A percentile compares a stretch with the other conserved stretches of the same genome.
Evolutionary conservation across 768 basidiomycete genomes (phyloP).

Genomic region (Dioszegia aurantiaca): DNA sequence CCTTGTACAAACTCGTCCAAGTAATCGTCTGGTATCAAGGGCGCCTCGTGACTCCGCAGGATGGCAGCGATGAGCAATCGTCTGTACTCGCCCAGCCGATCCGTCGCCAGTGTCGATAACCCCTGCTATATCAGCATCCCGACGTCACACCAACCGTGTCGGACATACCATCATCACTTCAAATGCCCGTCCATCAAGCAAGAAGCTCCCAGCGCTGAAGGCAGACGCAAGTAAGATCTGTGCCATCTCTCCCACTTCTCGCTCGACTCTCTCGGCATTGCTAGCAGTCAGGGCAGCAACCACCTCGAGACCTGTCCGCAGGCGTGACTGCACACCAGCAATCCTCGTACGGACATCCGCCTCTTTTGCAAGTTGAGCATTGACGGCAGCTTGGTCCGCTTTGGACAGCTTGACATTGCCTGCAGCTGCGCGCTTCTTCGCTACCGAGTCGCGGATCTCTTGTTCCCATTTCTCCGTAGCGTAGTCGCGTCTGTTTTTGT

Average conservation of each 20-base stretch:
- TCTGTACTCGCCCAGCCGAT: conserved; percentile 66
- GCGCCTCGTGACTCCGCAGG: conserved; percentile 67
- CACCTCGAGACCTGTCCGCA: conserved; percentile 70
- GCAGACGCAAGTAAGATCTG: conserved; percentile 66
- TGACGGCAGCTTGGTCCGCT: conserved; percentile 77
- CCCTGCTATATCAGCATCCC: conserved; percentile 56
- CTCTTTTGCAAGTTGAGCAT: conserved; percentile 80
- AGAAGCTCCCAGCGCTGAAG: conserved; percentile 60
- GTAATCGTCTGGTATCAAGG: conserved; percentile 68
- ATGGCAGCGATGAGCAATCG: conserved; percentile 80
- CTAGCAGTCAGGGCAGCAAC: conserved; percentile 63
- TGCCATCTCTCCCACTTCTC: conserved; percentile 62
- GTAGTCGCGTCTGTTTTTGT: conserved; percentile 75
- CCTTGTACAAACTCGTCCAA: conserved; percentile 66
- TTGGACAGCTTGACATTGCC: conserved; percentile 61
- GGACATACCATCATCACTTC: conserved; percentile 72
- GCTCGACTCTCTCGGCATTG: conserved; percentile 59
- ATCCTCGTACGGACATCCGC: conserved; percentile 65
- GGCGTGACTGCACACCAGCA: conserved; percentile 56
- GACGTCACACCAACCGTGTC: neutral
- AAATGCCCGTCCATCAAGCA: conserved; percentile 60
- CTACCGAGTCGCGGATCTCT: conserved; percentile 80
- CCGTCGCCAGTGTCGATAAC: conserved; percentile 69
- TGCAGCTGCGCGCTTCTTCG: conserved; percentile 67
- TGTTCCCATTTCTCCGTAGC: conserved; percentile 94